phyloP scores from a whole-genome alignment of 805 yeast genomes.

The Schizosaccharomyces osmophilus region DNA sequence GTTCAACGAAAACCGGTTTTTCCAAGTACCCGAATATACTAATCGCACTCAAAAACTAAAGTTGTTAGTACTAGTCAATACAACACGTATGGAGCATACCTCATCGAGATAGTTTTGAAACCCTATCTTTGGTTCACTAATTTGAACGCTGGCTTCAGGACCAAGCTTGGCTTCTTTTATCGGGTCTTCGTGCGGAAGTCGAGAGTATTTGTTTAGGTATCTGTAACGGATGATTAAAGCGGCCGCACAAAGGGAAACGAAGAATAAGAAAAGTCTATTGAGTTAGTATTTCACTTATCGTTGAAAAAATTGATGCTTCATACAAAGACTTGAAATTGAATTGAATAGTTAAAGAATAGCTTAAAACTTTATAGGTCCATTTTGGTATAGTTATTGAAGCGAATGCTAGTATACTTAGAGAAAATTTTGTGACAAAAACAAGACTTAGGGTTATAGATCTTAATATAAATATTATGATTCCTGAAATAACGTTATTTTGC shows the following conservation, averaged over 20 bases:
- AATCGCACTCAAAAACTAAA: conserved; percentile 51
- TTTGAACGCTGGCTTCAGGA: conserved; percentile 18
- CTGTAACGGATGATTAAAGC: conserved; percentile 26
- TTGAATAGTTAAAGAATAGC: background rate
- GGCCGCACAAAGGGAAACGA: background rate
- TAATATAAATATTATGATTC: background rate
- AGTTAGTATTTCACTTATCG: background rate
- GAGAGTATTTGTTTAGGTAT: conserved; percentile 38
- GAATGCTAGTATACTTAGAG: background rate
- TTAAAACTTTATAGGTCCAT: background rate
- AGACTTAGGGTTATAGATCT: background rate
- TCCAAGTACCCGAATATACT: conserved; percentile 87
- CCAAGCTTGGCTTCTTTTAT: conserved; percentile 23
- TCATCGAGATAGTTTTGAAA: conserved; percentile 59
- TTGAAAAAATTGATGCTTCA: background rate
- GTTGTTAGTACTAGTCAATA: background rate
- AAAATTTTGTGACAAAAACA: background rate
- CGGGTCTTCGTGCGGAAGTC: conserved; percentile 23
- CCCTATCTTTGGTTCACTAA: conserved; percentile 17
- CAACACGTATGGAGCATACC: background rate
- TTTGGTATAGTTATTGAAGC: background rate
- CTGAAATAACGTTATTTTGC: background rate
- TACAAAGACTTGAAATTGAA: background rate
- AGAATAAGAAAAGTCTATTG: background rate
- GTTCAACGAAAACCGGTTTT: conserved; percentile 69